These are phyloP conservation scores for Carex pumila DNA, from an alignment of 176 grass and related monocot genomes.

Conservation along the genomic window DNA sequence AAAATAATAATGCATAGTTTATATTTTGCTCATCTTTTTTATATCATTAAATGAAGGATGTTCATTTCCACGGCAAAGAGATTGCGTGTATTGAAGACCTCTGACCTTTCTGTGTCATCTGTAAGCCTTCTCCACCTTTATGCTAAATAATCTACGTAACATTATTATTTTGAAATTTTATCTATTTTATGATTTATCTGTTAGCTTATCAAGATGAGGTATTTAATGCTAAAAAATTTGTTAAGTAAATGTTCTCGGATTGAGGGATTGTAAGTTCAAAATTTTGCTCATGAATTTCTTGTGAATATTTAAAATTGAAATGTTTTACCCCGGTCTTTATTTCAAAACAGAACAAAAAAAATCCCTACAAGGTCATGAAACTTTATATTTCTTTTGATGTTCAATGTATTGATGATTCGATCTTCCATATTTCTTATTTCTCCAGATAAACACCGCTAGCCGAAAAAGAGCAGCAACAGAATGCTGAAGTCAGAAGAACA, in stretches of 20 bases:
- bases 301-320: too few species aligned
- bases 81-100: conserved; percentile 65
- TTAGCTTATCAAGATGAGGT: not conserved
- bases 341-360: not conserved
- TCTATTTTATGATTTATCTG: not conserved
- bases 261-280: too few species aligned
- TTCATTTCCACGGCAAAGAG: conserved; percentile 65
- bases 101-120: conserved; percentile 43
- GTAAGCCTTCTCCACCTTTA: conserved; percentile 17
- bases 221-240: not conserved
- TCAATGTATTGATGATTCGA: not conserved
- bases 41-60: conserved; percentile 39
- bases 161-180: not conserved
- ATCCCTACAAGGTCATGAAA: not conserved
- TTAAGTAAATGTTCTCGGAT: too few species aligned
- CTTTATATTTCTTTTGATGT: not conserved
- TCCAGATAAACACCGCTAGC: conserved; percentile 21
- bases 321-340: too few species aligned
- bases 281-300: too few species aligned
- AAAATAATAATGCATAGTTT: not conserved
- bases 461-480: conserved; percentile 30
- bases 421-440: not conserved
- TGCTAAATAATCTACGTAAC: not conserved
- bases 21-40: not conserved
- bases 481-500: conserved; percentile 10